Evolutionary conservation across 768 basidiomycete species (phyloP).

Genomic region (Chiua virens): DNA sequence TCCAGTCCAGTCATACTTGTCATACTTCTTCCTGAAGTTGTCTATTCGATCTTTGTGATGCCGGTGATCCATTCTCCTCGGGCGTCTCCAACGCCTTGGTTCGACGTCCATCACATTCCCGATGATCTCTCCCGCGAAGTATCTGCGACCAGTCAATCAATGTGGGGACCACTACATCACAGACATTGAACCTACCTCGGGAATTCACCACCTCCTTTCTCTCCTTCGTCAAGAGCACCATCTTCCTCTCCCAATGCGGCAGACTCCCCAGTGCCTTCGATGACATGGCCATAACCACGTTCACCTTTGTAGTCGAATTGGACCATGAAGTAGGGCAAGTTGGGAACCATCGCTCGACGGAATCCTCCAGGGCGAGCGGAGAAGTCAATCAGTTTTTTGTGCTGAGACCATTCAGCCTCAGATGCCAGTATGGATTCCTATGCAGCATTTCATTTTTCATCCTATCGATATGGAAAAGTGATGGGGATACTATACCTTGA

Average conservation of each 20-base stretch:
- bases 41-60: conserved; percentile 69
- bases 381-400: conserved; percentile 97
- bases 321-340: conserved; percentile 98
- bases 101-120: conserved; percentile 89
- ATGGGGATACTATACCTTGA: conserved; percentile 56
- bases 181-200: conserved; percentile 57
- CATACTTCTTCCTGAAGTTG: conserved; percentile 73
- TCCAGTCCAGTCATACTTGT: conserved; percentile 78
- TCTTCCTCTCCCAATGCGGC: conserved; percentile 61
- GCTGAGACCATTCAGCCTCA: conserved; percentile 97
- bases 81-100: conserved; percentile 81
- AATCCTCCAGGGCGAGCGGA: conserved; percentile 88
- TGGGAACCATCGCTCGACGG: conserved; percentile 91
- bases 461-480: neutral
- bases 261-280: conserved; percentile 81
- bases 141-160: conserved; percentile 47
- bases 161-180: neutral
- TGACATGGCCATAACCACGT: conserved; percentile 97
- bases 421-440: conserved; percentile 93
- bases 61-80: conserved; percentile 68
- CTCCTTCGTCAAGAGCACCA: conserved; percentile 75
- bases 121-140: conserved; percentile 94
- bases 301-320: conserved; percentile 98
- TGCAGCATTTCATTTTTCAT: conserved; percentile 3
- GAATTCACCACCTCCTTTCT: conserved; percentile 90